These are phyloP conservation scores for Herpetomonas samuelpessoai DNA, from an alignment of 208 protist species.

Conservation along the genomic window DNA sequence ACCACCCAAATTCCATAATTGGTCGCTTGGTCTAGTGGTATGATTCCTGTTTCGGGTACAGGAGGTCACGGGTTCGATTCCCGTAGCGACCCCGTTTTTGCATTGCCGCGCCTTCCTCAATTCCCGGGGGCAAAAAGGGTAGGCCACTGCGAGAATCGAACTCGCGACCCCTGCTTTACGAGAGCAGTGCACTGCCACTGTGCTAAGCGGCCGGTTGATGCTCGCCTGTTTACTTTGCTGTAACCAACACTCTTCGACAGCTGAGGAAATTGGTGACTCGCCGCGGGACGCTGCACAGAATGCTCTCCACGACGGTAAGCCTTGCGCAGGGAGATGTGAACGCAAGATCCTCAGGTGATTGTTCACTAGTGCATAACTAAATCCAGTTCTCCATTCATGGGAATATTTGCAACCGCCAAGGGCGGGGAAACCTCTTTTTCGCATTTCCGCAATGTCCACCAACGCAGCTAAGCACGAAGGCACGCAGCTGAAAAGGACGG, in stretches of 20 bases:
- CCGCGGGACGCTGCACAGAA: too few species aligned
- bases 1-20: too few species aligned
- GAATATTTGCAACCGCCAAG: constrained; percentile 53
- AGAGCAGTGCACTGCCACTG: constrained; percentile 95
- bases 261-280: too few species aligned
- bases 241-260: too few species aligned
- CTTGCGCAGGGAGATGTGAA: constrained; percentile 91
- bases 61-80: constrained; percentile 87
- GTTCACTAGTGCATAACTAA: constrained; percentile 71
- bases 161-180: constrained; percentile 95
- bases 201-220: constrained; percentile 86
- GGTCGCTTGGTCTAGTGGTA: constrained; percentile 86
- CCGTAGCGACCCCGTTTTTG: too few species aligned
- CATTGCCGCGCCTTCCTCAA: too few species aligned
- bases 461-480: too few species aligned
- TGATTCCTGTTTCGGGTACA: constrained; percentile 85
- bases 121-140: constrained; percentile 22
- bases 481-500: too few species aligned
- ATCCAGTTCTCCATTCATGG: constrained; percentile 57
- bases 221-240: too few species aligned
- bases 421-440: too few species aligned
- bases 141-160: constrained; percentile 96
- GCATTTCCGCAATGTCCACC: too few species aligned
- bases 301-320: too few species aligned
- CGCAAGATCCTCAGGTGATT: constrained; percentile 90